Base-by-base conservation (phyloP, 2,329 filamentous ascomycete species). In the Dryadomyces sulphureus region DNA sequence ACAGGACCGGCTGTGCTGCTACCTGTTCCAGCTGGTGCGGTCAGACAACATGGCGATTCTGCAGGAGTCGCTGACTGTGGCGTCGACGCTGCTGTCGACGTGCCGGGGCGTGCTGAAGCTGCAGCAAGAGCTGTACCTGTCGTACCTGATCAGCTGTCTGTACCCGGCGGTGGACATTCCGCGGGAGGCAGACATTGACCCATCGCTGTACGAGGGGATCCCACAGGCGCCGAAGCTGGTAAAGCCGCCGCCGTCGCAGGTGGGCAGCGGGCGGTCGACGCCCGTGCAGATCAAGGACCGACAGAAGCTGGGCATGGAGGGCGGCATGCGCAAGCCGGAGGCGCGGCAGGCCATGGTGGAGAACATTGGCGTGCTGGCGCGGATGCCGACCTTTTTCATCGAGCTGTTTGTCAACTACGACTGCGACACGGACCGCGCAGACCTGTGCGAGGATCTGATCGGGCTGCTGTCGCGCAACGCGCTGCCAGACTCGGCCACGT, bases 321-420 rank as follows among this genome's bases (percentile, higher is more conserved):
- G 92, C 2, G 89, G 90, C 8, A 78, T 85, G 32, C 76, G 92
- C 51, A 94, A 93, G 60, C 92, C 92, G 4, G 93, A 98, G 62
- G 89, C 92, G 25, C 77, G 92, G 54, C 92, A 98, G 67, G 89
- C 92, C 27, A 98, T 98, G 92, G 87, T 98, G 5, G 92, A 98
- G 65, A 94, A 85, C 55, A 82, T 98, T 39, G 89, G 90, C 32
- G 88, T 90, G 46, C 69, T 98, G 49, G 85, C 88, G 34, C 77
- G 93, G 38, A 94, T 98, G 69, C 88, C 92, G 1, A 89, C 81
- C 38, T 98, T 93, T 59, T 88, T 96, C 78, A 79, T 84, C 11
- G 93, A 98, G 61, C 72, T 98, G 7, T 98, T 95, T 59, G 79
- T 96, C 63, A 98, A 98, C 62, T 98, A 96, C 59, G 92, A 98